Evolutionary conservation across 2,329 filamentous ascomycete species (phyloP).

Genomic region (Penicillium sumatraense): DNA sequence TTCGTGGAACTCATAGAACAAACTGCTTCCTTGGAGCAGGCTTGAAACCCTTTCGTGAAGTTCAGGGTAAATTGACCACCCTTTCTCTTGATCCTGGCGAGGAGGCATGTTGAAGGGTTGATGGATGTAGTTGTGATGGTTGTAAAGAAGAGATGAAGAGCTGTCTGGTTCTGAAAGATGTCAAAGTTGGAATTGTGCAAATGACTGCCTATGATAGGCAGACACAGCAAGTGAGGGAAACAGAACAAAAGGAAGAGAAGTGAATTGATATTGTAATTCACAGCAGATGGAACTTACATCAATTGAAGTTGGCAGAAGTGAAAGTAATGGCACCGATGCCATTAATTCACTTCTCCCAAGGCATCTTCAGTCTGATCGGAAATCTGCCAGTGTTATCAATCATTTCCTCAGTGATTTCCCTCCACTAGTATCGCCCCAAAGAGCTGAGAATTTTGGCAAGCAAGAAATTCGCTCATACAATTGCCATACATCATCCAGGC

Average conservation of each 20-base stretch:
- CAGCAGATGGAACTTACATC: too few relatives aligned
- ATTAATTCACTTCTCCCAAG: background rate
- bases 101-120: background rate
- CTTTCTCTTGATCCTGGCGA: slow-evolving; percentile 4
- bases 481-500: background rate
- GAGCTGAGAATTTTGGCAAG: background rate
- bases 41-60: slow-evolving; percentile 37
- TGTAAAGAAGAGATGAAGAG: too few relatives aligned
- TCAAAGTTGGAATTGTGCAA: too few relatives aligned
- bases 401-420: background rate
- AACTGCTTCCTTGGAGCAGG: slow-evolving; percentile 34
- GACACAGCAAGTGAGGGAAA: too few relatives aligned
- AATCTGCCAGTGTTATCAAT: background rate
- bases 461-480: background rate
- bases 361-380: background rate
- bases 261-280: too few relatives aligned
- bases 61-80: slow-evolving; percentile 41
- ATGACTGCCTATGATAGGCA: too few relatives aligned
- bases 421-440: background rate
- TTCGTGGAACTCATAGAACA: slow-evolving; percentile 39
- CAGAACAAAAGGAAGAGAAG: too few relatives aligned
- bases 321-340: too few relatives aligned
- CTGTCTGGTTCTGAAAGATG: too few relatives aligned
- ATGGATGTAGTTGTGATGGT: too few relatives aligned
- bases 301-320: too few relatives aligned